Evolutionary conservation across 129 eudicot species (phyloP).

Genomic region (Arctium lappa): DNA sequence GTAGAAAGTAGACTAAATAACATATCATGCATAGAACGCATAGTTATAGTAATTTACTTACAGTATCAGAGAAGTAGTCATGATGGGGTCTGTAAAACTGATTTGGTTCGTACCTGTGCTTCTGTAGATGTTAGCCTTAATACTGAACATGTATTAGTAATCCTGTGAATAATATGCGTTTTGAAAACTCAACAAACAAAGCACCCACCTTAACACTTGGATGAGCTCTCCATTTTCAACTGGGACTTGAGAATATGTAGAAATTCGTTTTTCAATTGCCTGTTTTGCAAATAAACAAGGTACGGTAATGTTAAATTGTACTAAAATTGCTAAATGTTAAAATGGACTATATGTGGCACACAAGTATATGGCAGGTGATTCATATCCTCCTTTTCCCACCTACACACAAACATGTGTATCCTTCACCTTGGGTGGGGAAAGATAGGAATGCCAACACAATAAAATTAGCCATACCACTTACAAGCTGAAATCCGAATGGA

Average conservation of each 20-base stretch:
- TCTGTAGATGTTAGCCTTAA: conserved; percentile 77
- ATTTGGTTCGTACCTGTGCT: conserved; percentile 92
- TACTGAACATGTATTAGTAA: conserved; percentile 40
- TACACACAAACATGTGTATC: not conserved
- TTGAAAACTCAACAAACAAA: not conserved
- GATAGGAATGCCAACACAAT: not conserved
- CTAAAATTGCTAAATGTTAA: not conserved
- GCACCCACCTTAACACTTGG: conserved; percentile 75
- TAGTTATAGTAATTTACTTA: conserved; percentile 26
- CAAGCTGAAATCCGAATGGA: not conserved
- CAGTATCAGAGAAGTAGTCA: conserved; percentile 94
- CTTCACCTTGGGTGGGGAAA: not conserved
- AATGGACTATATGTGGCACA: not conserved
- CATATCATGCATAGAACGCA: not conserved
- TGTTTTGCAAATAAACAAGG: conserved; percentile 18
- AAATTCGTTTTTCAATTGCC: conserved; percentile 88
- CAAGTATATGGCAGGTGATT: not conserved
- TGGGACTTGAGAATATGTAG: conserved; percentile 91
- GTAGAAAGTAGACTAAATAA: not conserved
- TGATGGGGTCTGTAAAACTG: conserved; percentile 95
- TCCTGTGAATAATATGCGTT: conserved; percentile 13
- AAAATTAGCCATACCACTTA: not conserved
- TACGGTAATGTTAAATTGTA: not conserved
- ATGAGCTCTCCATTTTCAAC: conserved; percentile 89
- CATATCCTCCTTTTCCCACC: too few species aligned